A percentile compares a stretch with the other conserved stretches of the same genome.
Evolutionary conservation across 1,284 basidiomycete genomes (phyloP).

Genomic region (Boletellus dicymbophilus): DNA sequence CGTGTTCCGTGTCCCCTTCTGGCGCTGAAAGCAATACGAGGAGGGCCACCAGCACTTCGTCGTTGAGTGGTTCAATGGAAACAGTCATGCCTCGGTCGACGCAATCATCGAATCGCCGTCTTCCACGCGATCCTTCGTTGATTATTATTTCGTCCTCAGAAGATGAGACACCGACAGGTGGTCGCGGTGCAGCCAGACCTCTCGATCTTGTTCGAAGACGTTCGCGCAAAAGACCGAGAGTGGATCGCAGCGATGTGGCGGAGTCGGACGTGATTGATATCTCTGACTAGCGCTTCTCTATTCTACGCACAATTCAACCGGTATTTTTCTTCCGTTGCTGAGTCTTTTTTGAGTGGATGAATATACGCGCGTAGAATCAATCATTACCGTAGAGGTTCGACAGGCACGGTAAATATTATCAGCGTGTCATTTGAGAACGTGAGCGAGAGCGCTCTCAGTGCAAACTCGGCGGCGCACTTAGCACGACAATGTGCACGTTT

Average conservation of each 20-base stretch:
- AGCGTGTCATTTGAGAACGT: too few species aligned
- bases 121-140: slow-evolving; percentile 27
- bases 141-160: slow-evolving; percentile 27
- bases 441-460: too few species aligned
- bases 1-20: slow-evolving; percentile 8
- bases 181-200: background rate
- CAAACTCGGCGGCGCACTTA: too few species aligned
- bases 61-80: slow-evolving; percentile 14
- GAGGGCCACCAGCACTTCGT: slow-evolving; percentile 13
- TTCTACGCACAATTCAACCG: background rate
- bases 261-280: slow-evolving; percentile 30
- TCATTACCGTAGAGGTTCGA: too few species aligned
- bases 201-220: slow-evolving; percentile 10
- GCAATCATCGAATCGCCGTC: slow-evolving; percentile 14
- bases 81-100: slow-evolving; percentile 17
- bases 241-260: slow-evolving; percentile 20
- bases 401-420: too few species aligned
- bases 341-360: too few species aligned
- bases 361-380: too few species aligned
- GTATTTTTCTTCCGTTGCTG: too few species aligned
- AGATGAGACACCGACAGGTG: slow-evolving; percentile 12
- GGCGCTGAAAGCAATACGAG: slow-evolving; percentile 16
- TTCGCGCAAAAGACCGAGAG: slow-evolving; percentile 3
- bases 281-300: slow-evolving; percentile 25
- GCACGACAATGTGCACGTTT: too few species aligned